Percentiles rank a stretch among this genome's conserved stretches.
Evolutionary conservation across 331 rosid species (phyloP).

Genomic region (Dryas integrifolia): DNA sequence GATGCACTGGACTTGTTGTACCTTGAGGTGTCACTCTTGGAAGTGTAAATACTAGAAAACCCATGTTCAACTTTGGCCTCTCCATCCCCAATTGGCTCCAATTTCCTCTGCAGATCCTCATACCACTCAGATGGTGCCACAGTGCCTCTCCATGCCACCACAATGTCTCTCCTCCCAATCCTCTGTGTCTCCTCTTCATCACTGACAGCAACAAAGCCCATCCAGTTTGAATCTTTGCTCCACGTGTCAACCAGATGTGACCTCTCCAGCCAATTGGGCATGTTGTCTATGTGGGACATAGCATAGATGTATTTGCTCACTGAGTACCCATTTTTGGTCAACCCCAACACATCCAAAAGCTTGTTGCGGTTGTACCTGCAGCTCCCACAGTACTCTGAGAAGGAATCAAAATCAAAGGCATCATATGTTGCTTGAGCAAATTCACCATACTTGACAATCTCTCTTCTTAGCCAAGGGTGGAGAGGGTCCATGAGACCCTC

Average conservation of each 20-base stretch:
- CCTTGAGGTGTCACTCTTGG: constrained; percentile 47
- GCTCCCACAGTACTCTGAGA: constrained; percentile 61
- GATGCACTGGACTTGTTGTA: constrained; percentile 67
- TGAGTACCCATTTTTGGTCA: constrained; percentile 37
- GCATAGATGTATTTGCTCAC: constrained; percentile 58
- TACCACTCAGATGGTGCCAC: constrained; percentile 67
- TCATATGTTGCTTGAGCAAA: constrained; percentile 72
- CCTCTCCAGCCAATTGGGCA: constrained; percentile 63
- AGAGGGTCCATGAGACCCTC: constrained; percentile 51
- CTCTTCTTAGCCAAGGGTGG: constrained; percentile 56
- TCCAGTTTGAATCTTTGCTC: constrained; percentile 71
- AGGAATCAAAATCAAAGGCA: constrained; percentile 59
- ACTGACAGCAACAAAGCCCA: constrained; percentile 56
- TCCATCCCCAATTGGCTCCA: constrained; percentile 41
- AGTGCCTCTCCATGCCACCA: constrained; percentile 69
- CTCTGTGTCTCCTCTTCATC: constrained; percentile 48
- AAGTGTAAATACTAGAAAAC: constrained; percentile 49
- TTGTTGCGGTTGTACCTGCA: constrained; percentile 46
- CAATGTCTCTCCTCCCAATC: constrained; percentile 59
- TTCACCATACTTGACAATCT: constrained; percentile 66
- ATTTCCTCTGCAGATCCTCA: constrained; percentile 49
- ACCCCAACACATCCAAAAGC: constrained; percentile 42
- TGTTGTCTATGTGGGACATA: constrained; percentile 54
- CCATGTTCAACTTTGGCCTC: constrained; percentile 68
- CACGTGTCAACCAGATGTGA: constrained; percentile 46